phyloP scores from a whole-genome alignment of 257 asterid genomes.

The Oldenlandia corymbosa region DNA sequence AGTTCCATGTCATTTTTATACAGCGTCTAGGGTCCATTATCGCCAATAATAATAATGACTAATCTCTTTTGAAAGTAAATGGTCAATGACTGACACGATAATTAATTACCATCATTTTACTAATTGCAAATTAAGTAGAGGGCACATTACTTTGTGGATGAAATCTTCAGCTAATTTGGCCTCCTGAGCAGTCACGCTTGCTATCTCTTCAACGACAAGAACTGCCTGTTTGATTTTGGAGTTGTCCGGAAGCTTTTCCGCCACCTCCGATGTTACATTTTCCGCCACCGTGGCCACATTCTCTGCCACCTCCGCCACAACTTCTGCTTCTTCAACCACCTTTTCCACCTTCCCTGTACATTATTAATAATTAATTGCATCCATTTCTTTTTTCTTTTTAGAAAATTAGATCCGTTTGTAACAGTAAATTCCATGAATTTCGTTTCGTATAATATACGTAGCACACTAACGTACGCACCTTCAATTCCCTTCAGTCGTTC shows the following conservation, averaged over 20 bases:
- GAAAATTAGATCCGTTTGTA: too few relatives aligned
- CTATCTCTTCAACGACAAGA: constrained; percentile 41
- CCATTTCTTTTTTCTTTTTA: too few relatives aligned
- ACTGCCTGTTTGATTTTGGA: constrained; percentile 55
- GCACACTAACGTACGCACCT: constrained; percentile 31
- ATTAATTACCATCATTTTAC: too few relatives aligned
- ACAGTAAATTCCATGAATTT: too few relatives aligned
- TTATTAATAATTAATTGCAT: too few relatives aligned
- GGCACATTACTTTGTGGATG: constrained; percentile 40
- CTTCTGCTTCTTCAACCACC: constrained; percentile 56
- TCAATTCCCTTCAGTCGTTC: constrained; percentile 33
- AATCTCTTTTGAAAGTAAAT: too few relatives aligned
- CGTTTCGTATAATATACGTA: neutral
- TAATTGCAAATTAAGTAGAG: too few relatives aligned
- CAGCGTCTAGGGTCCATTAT: too few relatives aligned
- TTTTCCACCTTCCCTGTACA: constrained; percentile 41
- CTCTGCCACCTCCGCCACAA: constrained; percentile 53
- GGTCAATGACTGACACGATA: too few relatives aligned
- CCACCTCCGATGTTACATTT: constrained; percentile 41
- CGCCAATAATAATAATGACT: too few relatives aligned
- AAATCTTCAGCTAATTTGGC: constrained; percentile 43
- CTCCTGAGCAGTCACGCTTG: constrained; percentile 42
- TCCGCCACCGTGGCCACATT: constrained; percentile 50
- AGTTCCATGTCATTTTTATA: too few relatives aligned
- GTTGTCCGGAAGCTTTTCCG: constrained; percentile 44